A percentile compares a stretch with the other conserved stretches of the same genome.
These are phyloP conservation scores for Annulohypoxylon stygium DNA, from an alignment of 495 filamentous ascomycete species.

Conservation along the genomic window DNA sequence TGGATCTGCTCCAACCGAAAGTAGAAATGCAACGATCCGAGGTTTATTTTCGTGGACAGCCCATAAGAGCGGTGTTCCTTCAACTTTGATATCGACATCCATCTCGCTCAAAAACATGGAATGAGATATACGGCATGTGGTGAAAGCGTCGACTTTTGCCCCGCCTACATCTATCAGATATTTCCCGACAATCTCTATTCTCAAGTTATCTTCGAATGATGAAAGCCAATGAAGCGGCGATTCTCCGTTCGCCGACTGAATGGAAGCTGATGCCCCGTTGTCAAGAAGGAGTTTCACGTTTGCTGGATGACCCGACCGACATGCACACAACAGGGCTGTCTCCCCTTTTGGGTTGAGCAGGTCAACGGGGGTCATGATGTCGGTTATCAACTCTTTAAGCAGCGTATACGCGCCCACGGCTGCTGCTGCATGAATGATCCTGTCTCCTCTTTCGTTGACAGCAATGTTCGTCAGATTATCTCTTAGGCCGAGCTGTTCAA, in stretches of 20 bases:
- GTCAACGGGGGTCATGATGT: background rate
- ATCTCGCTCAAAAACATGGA: background rate
- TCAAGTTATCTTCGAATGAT: constrained; percentile 2
- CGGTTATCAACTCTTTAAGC: background rate
- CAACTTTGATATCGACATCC: background rate
- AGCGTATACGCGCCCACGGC: background rate
- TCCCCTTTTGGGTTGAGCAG: background rate
- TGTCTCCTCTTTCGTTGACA: background rate
- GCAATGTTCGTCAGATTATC: background rate
- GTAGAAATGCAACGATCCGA: background rate
- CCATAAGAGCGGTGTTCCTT: background rate
- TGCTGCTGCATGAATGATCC: background rate
- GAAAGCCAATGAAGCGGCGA: background rate
- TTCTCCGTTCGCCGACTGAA: background rate
- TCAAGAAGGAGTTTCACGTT: background rate
- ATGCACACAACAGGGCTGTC: background rate
- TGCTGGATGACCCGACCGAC: background rate
- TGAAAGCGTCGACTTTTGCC: constrained; percentile 1
- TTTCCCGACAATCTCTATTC: background rate
- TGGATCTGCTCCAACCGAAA: background rate
- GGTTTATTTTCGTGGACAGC: background rate
- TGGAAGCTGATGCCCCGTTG: background rate
- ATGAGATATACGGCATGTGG: background rate
- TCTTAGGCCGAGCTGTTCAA: background rate
- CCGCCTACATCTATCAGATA: background rate